Evolutionary conservation across 352 stramenopile genomes (phyloP).

Genomic region (Pseudoperonospora humuli): DNA sequence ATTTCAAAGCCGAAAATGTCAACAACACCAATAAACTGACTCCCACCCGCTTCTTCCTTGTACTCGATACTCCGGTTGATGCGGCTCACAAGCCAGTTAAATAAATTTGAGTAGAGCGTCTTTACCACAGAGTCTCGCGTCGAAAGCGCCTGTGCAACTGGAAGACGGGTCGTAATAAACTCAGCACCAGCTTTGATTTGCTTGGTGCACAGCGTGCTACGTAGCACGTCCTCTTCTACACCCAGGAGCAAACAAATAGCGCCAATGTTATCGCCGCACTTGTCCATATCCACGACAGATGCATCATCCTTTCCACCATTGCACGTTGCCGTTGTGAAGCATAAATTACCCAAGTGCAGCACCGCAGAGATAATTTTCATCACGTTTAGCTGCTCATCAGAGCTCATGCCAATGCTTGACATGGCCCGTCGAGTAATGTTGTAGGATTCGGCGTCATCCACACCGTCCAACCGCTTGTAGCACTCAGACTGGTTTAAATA

Average conservation of each 20-base stretch:
- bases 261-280: constrained; percentile 46
- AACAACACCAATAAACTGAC: constrained; percentile 85
- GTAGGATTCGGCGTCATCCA: constrained; percentile 78
- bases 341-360: constrained; percentile 82
- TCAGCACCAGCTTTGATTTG: constrained; percentile 72
- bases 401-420: constrained; percentile 70
- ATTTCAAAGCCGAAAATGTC: constrained; percentile 91
- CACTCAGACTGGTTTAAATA: constrained; percentile 85
- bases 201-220: constrained; percentile 64
- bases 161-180: constrained; percentile 65
- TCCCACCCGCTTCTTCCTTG: constrained; percentile 42
- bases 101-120: constrained; percentile 84
- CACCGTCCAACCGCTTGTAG: constrained; percentile 59
- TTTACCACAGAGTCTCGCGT: constrained; percentile 84
- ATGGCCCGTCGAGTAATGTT: constrained; percentile 67
- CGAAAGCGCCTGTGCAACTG: constrained; percentile 54
- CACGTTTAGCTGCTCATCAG: constrained; percentile 72
- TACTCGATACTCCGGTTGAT: constrained; percentile 91
- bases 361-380: constrained; percentile 80
- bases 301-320: constrained; percentile 58
- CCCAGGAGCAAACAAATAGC: constrained; percentile 79
- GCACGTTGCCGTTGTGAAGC: constrained; percentile 44
- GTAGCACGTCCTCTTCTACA: constrained; percentile 44
- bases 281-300: constrained; percentile 46
- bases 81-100: constrained; percentile 91